Evolutionary conservation across 345 rosid genomes (phyloP), one percentile per base, ranked within the genome.

Genomic region (Passiflora organensis): DNA sequence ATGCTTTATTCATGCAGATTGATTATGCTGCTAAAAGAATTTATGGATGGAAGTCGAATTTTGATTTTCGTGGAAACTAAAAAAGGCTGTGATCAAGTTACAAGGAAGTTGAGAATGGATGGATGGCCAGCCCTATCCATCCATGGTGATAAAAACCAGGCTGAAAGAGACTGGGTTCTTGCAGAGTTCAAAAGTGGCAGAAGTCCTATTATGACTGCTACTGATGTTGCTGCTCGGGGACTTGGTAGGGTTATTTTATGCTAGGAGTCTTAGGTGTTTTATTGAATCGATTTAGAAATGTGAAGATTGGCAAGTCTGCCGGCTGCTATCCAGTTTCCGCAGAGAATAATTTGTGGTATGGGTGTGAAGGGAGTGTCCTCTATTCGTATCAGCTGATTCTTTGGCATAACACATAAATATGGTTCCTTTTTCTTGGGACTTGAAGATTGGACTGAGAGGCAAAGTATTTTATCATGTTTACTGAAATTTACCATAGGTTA

Each of bases 241-340:
- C 96, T 91, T 82, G 98, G 96, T 91, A 91, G 93, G 96, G 77
- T 81, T 73, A 73, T 65, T 74, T 72, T 84, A 79, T 81, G 62
- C 69, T 85, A 74, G 80, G 89, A 74, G 48, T 67, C 77, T 71
- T 77, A 68, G 60, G 68, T 72, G 66, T 76, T 53, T 74, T 71
- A 55, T 24, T 65, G 39, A 70, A 55, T 66, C n/a, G n/a, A 68
- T 69, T 65, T 79, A 69, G 60, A 60, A 63, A 63, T 66, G 65
- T 65, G 59, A 74, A 70, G 77, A 69, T 73, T 77, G 53, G 66
- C 64, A 78, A 82, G 98, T 91, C 87, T 68, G 82, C 91, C 85
- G 83, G 98, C 94, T 91, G 93, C 88, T 78, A 43, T 80, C 93
- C 96, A 84, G 88, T 79, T 85, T 76, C 83, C 85, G 65, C 69